Evolutionary conservation across 2,329 filamentous ascomycete species (phyloP), one percentile per base, ranked within the genome.

Genomic region (Paecilomyces variotii): DNA sequence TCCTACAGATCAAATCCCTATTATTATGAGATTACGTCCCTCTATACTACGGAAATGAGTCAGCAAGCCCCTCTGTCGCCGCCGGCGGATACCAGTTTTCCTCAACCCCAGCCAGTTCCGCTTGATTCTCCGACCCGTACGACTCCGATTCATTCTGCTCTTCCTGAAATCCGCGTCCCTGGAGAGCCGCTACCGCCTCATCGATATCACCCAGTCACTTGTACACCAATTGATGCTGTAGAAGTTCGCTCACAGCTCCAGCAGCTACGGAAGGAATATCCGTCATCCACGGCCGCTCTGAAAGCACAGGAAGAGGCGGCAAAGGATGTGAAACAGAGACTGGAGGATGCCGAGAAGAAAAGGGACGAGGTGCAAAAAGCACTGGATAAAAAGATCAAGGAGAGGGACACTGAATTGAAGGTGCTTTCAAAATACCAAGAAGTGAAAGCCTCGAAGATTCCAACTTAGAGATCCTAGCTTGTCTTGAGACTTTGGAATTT

Each of bases 331-430:
- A 75, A 70, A 59, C 65, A 68, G 57, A 71, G 68, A 50, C 67
- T 77, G 26, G 67, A 74, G 56, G 72, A 73, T 34, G 66, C 68
- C 2, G 70, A 73, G 34, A 69, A 68, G 57, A 77, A 75, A 58
- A 69, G 66, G 54, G 73, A 74, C 45, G 67, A 74, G 53, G 65
- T 76, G 0, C 74, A 76, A 58, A 73, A 68, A 54, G 68, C 69
- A 2, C 72, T 77, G 62, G 74, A 77, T 57, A 75, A 76, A 63
- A 77, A 77, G 61, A 68, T 69, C 11, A 75, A 75, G 59, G 74
- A 77, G 59, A 66, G 74, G 34, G 72, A 77, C 56, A 75, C 68
- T 3, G 75, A 77, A 62, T 67, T 76, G 65, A 76, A 74, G 57
- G 70, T 77, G 2, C 63, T 76, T 1, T 72, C 71, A 53, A 77